Evolutionary conservation across 257 asterid genomes (phyloP).

Genomic region (Capsicum baccatum): DNA sequence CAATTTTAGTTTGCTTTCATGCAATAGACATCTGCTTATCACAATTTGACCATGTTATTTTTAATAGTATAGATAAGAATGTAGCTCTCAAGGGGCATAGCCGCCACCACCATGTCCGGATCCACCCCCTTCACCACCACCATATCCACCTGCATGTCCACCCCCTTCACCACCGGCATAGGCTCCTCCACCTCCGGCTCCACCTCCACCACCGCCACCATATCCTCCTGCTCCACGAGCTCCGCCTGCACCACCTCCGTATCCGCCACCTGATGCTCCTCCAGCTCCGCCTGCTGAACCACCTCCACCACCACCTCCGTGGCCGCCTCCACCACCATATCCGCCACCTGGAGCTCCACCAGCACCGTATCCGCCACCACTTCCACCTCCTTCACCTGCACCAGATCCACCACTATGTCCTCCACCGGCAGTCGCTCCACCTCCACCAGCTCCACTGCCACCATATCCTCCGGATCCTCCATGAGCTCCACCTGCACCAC

Average conservation of each 20-base stretch:
- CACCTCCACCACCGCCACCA: background rate
- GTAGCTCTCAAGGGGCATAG: conserved; percentile 44
- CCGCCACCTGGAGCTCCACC: conserved; percentile 44
- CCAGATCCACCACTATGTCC: conserved; percentile 36
- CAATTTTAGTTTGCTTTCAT: background rate
- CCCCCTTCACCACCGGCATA: background rate
- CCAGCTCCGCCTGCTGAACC: conserved; percentile 52
- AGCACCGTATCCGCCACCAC: conserved; percentile 40
- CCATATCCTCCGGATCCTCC: conserved; percentile 58
- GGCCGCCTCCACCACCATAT: conserved; percentile 39
- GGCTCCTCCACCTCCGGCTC: conserved; percentile 37
- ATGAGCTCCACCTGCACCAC: conserved; percentile 53
- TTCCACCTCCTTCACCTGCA: conserved; percentile 42
- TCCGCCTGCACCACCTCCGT: conserved; percentile 51
- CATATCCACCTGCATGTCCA: conserved; percentile 13
- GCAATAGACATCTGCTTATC: background rate
- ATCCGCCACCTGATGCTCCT: conserved; percentile 44
- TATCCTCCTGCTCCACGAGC: conserved; percentile 52
- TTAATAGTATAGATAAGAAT: background rate
- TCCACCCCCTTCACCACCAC: background rate
- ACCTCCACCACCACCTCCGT: conserved; percentile 48
- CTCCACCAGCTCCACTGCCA: background rate
- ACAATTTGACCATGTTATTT: background rate
- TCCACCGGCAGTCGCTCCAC: background rate
- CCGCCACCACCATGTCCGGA: conserved; percentile 55